Base-by-base conservation (phyloP, 129 eudicot species). In the Artemisia annua region DNA sequence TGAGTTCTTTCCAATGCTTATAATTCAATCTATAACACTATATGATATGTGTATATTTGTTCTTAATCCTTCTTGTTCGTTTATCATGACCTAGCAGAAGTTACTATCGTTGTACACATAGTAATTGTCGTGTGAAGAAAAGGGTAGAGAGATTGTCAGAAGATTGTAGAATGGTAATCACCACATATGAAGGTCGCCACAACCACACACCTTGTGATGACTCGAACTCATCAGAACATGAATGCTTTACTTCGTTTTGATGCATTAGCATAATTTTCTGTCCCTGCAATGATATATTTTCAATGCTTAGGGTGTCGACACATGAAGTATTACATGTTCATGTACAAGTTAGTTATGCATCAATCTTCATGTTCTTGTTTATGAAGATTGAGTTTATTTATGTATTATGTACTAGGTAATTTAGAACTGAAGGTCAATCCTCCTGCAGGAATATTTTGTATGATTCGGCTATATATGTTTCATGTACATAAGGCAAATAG, bases 121-220 rank as follows among this genome's bases (percentile, higher is more conserved):
- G 77, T 59, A 89, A 83, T 63, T 89, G 96, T 48, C 83, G 96
- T 24, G 96, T 89, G 78, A 89, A 89, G 92, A 89, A 89, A 62
- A 80, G 96, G 71, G 96, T 89, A 32, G 96, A 89, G 74, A 28
- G 96, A 65, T 79, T 89, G 39, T 86, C 96, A 1, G 96, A 89
- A 35, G 96, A 89, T 66, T 83, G 92, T 77, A 48, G 96, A 62
- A 89, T 89, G 96, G 96, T 89, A 11, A 89, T 89, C 65, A 89
- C 96, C 39, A 89, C 96, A 5, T 89, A 89, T 19, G 96, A 89
- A 84, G 96, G 96, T 28, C 84, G 96, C 63, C 96, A 89, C 74
- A 86, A 82, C 71, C 96, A 89, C 78, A 48, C 96, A 17, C 96
- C 96, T 28, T 82, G 77, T 62, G 92, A 86, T 11, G 96, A 89